Conservation (phyloP, 352 stramenopile species). For the Phytophthora citrophthora region DNA sequence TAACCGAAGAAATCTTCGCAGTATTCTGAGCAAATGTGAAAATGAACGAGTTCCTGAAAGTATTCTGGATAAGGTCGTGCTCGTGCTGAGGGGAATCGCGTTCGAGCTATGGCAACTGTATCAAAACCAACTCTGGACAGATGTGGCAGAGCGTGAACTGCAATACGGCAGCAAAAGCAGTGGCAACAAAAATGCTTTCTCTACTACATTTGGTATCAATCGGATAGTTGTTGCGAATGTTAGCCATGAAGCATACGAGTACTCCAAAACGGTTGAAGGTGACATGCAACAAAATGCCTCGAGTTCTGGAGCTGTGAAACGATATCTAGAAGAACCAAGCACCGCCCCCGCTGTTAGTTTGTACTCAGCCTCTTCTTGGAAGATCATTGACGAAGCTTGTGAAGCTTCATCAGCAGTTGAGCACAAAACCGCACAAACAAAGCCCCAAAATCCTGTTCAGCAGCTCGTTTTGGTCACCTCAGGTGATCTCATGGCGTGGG, state of each 20-base stretch:
- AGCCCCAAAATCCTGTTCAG: slow-evolving; percentile 44
- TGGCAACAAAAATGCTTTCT: slow-evolving; percentile 56
- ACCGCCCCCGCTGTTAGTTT: slow-evolving; percentile 30
- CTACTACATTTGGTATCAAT: slow-evolving; percentile 57
- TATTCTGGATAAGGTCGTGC: slow-evolving; percentile 32
- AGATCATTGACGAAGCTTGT: slow-evolving; percentile 62
- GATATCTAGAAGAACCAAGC: slow-evolving; percentile 15
- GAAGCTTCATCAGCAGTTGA: slow-evolving; percentile 12
- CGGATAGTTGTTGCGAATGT: slow-evolving; percentile 61
- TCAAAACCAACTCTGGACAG: slow-evolving; percentile 77
- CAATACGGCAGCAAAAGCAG: slow-evolving; percentile 55
- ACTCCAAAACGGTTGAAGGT: slow-evolving; percentile 17
- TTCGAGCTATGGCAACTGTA: slow-evolving; percentile 83
- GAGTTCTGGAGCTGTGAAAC: neutral
- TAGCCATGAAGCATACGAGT: slow-evolving; percentile 53
- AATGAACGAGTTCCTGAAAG: slow-evolving; percentile 11
- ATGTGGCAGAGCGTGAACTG: slow-evolving; percentile 70
- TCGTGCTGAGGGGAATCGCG: slow-evolving; percentile 40
- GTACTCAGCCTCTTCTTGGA: slow-evolving; percentile 68
- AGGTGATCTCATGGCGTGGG: slow-evolving; percentile 55
- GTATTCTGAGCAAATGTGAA: slow-evolving; percentile 2
- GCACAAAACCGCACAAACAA: slow-evolving; percentile 4
- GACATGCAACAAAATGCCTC: slow-evolving; percentile 4
- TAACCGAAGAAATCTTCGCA: slow-evolving; percentile 26
- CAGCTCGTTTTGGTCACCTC: slow-evolving; percentile 62